Evolutionary conservation across 2,329 filamentous ascomycete genomes (phyloP).

Genomic region (Gnomoniopsis sp.): DNA sequence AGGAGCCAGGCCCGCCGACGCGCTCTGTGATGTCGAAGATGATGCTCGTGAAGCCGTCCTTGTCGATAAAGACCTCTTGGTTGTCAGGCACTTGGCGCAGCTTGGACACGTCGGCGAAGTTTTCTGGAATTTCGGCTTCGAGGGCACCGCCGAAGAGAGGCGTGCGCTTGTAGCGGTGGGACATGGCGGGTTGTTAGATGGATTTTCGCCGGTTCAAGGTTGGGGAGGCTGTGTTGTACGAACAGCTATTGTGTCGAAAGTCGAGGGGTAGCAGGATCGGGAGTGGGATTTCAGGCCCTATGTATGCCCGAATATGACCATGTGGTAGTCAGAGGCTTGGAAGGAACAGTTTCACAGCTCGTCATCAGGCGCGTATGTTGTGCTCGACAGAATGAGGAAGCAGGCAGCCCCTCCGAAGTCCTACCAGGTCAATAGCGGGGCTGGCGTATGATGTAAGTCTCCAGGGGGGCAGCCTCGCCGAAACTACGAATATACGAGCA

Average conservation of each 20-base stretch:
- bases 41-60: constrained; percentile 77
- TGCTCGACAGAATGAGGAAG: neutral
- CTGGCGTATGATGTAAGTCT: neutral
- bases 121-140: constrained; percentile 61
- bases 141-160: constrained; percentile 72
- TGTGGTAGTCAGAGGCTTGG: neutral
- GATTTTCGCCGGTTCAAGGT: neutral
- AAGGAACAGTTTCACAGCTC: neutral
- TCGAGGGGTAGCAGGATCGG: neutral
- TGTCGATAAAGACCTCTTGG: constrained; percentile 89
- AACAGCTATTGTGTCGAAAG: neutral
- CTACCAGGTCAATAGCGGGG: constrained; percentile 4
- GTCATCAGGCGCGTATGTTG: neutral
- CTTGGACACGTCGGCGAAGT: constrained; percentile 70
- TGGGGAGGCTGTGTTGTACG: neutral
- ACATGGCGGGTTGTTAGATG: constrained; percentile 33
- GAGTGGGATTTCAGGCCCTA: neutral
- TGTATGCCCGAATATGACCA: neutral
- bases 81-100: constrained; percentile 78
- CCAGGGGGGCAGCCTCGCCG: neutral
- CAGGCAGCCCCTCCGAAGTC: constrained; percentile 7
- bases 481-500: neutral
- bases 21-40: constrained; percentile 90
- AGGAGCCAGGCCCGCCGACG: constrained; percentile 53
- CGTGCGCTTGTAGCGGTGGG: constrained; percentile 49